Conservation (phyloP, 2,329 filamentous ascomycete species). For the Pseudocercospora vitis region DNA sequence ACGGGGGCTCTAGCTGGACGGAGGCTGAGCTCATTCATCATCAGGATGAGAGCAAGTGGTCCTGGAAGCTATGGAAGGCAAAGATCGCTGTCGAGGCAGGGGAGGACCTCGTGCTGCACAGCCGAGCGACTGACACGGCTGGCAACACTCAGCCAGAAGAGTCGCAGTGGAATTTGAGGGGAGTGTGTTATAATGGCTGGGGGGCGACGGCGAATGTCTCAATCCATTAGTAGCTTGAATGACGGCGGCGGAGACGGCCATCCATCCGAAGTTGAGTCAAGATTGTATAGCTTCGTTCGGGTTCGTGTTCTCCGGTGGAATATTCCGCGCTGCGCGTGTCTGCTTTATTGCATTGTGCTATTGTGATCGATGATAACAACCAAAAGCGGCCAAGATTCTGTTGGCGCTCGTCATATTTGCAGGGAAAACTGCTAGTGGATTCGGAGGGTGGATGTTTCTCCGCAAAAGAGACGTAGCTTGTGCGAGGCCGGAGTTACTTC, state of each 20-base stretch:
- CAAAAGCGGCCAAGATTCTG: background rate
- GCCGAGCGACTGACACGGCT: slow-evolving; percentile 55
- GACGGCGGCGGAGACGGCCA: slow-evolving; percentile 4
- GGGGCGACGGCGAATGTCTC: slow-evolving; percentile 54
- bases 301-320: no score
- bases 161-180: slow-evolving; percentile 59
- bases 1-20: slow-evolving; percentile 52
- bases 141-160: slow-evolving; percentile 53
- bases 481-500: background rate
- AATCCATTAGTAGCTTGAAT: slow-evolving; percentile 41
- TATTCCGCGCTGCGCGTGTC: no score
- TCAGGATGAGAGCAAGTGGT: slow-evolving; percentile 42
- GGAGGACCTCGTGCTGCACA: slow-evolving; percentile 48
- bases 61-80: slow-evolving; percentile 58
- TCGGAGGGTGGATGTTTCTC: background rate
- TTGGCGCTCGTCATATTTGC: background rate
- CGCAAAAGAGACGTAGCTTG: background rate
- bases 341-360: no score
- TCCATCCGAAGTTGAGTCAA: no score
- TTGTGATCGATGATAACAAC: background rate
- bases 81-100: slow-evolving; percentile 46
- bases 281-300: no score
- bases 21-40: slow-evolving; percentile 46
- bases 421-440: no score
- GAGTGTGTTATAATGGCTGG: slow-evolving; percentile 62